These are phyloP conservation scores for Fragosphaeria purpurea DNA, from an alignment of 2,329 filamentous ascomycete genomes.

Conservation along the genomic window DNA sequence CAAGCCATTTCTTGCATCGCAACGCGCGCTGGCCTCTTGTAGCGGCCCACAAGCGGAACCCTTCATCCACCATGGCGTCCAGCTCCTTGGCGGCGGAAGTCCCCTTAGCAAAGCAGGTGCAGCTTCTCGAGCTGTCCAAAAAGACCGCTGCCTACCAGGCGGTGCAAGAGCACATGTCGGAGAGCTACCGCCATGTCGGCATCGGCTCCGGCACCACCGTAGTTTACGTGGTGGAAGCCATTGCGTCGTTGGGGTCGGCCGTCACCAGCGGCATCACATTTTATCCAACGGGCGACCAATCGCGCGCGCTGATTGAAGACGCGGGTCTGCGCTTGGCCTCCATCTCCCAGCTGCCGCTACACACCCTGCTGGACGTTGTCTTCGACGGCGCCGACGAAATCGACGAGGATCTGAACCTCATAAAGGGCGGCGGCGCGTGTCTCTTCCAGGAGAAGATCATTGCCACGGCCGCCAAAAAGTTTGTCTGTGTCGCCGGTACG, in stretches of 20 bases:
- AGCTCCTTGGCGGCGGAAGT: too few species aligned
- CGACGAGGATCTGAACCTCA: conserved; percentile 87
- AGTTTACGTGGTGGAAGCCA: conserved; percentile 76
- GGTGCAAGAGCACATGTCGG: conserved; percentile 60
- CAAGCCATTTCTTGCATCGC: too few species aligned
- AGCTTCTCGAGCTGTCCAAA: conserved; percentile 61
- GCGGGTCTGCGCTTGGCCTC: conserved; percentile 69
- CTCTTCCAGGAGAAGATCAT: conserved; percentile 97
- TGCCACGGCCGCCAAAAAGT: conserved; percentile 71
- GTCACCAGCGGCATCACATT: conserved; percentile 63
- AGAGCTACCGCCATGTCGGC: conserved; percentile 54
- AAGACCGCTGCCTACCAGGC: conserved; percentile 64
- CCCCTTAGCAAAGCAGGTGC: conserved; percentile 18
- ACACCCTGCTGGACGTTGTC: conserved; percentile 65
- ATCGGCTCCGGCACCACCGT: conserved; percentile 78
- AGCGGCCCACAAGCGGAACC: too few species aligned
- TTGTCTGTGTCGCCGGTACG: conserved; percentile 52
- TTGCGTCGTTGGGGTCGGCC: conserved; percentile 47
- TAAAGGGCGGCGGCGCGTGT: conserved; percentile 97
- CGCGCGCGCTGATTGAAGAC: conserved; percentile 70
- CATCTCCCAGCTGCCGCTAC: conserved; percentile 59
- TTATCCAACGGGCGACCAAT: conserved; percentile 86
- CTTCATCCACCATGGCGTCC: too few species aligned
- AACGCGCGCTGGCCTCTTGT: too few species aligned
- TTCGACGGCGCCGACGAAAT: conserved; percentile 98